These are phyloP conservation scores for Hyphodiscus sp. DNA, from an alignment of 2,329 filamentous ascomycete species.

Conservation along the genomic window DNA sequence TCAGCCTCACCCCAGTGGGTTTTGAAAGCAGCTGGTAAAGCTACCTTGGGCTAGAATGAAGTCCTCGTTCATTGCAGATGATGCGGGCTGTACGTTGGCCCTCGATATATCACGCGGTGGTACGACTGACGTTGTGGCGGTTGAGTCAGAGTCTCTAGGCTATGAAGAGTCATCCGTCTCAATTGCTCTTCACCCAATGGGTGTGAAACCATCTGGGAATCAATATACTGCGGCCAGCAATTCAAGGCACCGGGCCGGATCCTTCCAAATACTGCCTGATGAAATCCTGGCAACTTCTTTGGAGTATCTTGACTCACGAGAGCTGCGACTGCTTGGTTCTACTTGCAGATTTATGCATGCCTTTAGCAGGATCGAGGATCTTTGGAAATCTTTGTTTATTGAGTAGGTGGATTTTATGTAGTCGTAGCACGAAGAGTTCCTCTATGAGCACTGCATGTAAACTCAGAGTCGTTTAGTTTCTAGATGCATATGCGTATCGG, in stretches of 20 bases:
- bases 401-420: slow-evolving; percentile 55
- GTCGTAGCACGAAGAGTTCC: not conserved
- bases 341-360: slow-evolving; percentile 85
- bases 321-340: slow-evolving; percentile 60
- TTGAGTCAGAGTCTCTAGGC: slow-evolving; percentile 21
- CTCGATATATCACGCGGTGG: slow-evolving; percentile 15
- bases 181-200: slow-evolving; percentile 73
- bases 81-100: slow-evolving; percentile 7
- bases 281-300: slow-evolving; percentile 71
- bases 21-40: not conserved
- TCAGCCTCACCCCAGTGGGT: not conserved
- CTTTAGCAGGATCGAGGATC: slow-evolving; percentile 74
- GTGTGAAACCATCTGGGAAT: slow-evolving; percentile 83
- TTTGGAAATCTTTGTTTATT: slow-evolving; percentile 83
- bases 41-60: slow-evolving; percentile 12
- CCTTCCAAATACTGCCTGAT: slow-evolving; percentile 66
- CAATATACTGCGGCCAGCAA: slow-evolving; percentile 60
- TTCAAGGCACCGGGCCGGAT: slow-evolving; percentile 59
- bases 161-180: slow-evolving; percentile 41
- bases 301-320: slow-evolving; percentile 62
- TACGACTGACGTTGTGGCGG: not conserved
- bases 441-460: not conserved
- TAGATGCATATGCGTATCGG: no score
- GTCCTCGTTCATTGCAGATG: slow-evolving; percentile 12
- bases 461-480: no score